Evolutionary conservation across 495 filamentous ascomycete species (phyloP), one percentile per base, ranked within the genome.

Genomic region (Tuber aestivum): DNA sequence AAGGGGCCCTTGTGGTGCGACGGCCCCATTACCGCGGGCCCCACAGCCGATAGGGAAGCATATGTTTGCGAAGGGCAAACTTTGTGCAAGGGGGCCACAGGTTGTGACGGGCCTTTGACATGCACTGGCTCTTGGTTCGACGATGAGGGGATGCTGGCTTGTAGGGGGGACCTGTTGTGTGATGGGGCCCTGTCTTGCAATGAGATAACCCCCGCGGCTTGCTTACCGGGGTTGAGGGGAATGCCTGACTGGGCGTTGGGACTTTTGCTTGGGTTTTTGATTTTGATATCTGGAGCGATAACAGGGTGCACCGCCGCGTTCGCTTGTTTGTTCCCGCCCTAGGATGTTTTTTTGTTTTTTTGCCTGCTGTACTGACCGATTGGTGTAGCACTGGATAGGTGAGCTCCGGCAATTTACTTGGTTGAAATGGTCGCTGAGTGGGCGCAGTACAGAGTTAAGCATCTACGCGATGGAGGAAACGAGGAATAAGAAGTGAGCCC

Each of bases 301-400:
- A 79, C 70, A n/a, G 78, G 78, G 16, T 77, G 78, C 41, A 79
- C 75, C n/a, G 78, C 78, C 8, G 76, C 78, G 45, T 79, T 79
- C 79, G 75, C 72, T 73, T 37, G 41, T 73, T 68, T 35, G 48
- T 37, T 73, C 56, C 38, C 20, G 40, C 75, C n/a, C 37, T 38
- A 9, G 0, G 12, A n/a, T 41, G 38, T 40, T 40, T 61, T 40
- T 14, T 41, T n/a, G n/a, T n/a, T n/a, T 21, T n/a, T 72, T 42
- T 48, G 35, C 72, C 72, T 20, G 78, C 23, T 12, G 27, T 6
- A 42, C 23, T 38, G 42, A 40, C 12, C 41, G 16, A 12, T n/a
- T 37, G 61, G 18, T 35, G 27, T 41, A 79, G 78, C 72, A 16
- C 44, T 79, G 16, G 78, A 79, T 40, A 45, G 76, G 78, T 79